Evolutionary conservation across 2,329 filamentous ascomycete genomes (phyloP).

Genomic region (Chaetoscypha palmicola): DNA sequence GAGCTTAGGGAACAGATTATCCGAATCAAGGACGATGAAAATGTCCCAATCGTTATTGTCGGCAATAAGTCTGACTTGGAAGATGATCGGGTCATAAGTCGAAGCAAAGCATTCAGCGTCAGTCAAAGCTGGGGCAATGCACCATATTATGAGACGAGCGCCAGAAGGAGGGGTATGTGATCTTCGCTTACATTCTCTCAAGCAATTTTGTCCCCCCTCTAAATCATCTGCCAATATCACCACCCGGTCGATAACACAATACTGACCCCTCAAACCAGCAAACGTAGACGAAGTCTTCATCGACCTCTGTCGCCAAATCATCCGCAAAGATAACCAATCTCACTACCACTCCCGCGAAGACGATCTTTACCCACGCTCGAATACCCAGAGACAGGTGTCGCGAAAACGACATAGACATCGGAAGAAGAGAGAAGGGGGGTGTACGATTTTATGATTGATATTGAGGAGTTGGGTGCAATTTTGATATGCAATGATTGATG

Average conservation of each 20-base stretch:
- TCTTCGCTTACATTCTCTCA: neutral
- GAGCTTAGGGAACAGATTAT: slow-evolving; percentile 67
- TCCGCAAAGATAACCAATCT: slow-evolving; percentile 44
- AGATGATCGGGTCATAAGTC: slow-evolving; percentile 60
- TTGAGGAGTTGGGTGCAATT: slow-evolving; percentile 1
- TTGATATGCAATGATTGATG: too few species aligned
- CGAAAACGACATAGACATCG: neutral
- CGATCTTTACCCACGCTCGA: neutral
- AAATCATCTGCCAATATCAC: too few species aligned
- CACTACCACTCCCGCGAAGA: neutral
- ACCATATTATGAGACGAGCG: slow-evolving; percentile 67
- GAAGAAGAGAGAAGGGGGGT: slow-evolving; percentile 5
- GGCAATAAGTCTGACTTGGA: slow-evolving; percentile 70
- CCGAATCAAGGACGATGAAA: slow-evolving; percentile 65
- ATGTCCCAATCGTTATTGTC: slow-evolving; percentile 64
- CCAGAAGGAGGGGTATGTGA: slow-evolving; percentile 45
- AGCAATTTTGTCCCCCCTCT: neutral
- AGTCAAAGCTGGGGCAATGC: slow-evolving; percentile 65
- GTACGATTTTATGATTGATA: slow-evolving; percentile 13
- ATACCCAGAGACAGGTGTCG: neutral
- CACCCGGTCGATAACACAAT: neutral
- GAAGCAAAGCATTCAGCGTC: slow-evolving; percentile 57
- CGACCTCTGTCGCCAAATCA: slow-evolving; percentile 61
- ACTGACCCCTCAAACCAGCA: slow-evolving; percentile 26
- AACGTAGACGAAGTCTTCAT: slow-evolving; percentile 70